Evolutionary conservation across 768 basidiomycete species (phyloP), one percentile per base, ranked within the genome.

Genomic region (Phaeolepiota aurea): DNA sequence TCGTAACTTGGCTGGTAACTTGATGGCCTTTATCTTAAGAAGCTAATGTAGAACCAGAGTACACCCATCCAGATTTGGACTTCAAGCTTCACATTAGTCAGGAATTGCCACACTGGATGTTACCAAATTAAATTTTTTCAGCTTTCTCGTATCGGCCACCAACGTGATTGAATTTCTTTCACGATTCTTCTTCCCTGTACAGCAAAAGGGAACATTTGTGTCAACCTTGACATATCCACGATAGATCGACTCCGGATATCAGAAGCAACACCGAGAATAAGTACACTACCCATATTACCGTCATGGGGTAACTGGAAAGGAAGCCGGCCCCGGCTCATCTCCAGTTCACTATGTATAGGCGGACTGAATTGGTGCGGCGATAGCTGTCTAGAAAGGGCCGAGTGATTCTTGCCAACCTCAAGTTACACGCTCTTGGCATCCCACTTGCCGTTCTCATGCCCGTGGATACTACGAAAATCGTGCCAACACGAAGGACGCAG

Each of bases 361-460:
- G n/a, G n/a, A 7, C 7, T 28, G 7, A n/a, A 28, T 28, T 7
- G 25, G n/a, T 14, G 32, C 43, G 31, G 21, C 20, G 35, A n/a
- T 45, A 32, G 40, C 34, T 11, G 16, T n/a, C 20, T 28, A 28
- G 25, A 28, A 28, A 28, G 25, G 25, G 7, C 7, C 7, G n/a
- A 7, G 7, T n/a, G 7, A 28, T 35, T 20, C 34, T 20, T 15
- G 34, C 15, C 30, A 10, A 31, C 30, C 30, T 31, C 34, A 7
- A 35, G 5, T 20, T 14, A 16, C 22, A 30, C 21, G 0, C 25
- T 28, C n/a, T 28, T 7, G n/a, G n/a, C 25, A 7, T n/a, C 25
- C n/a, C n/a, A n/a, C n/a, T n/a, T n/a, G n/a, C n/a, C n/a, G n/a
- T 28, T 7, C 25, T 28, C 34, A 72, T 72, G 71, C 71, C 71